Conservation (phyloP, 176 grass and related monocot genomes). For the Rhipidocladum racemiflorum region DNA sequence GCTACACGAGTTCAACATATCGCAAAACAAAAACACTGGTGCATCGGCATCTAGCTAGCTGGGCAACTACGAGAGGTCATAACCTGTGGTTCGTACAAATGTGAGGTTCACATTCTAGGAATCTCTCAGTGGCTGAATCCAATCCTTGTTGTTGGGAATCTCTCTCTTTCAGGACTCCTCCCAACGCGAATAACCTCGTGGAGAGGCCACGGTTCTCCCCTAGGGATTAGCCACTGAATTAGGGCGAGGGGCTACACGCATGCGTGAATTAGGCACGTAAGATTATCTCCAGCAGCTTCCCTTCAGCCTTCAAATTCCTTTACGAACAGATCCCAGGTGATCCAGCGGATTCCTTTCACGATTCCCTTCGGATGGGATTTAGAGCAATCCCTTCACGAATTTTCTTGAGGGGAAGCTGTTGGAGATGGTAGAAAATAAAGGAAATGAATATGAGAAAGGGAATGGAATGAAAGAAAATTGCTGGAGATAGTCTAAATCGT, state of each 20-base stretch:
- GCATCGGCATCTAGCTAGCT: slow-evolving; percentile 14
- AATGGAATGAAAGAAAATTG: too few species aligned
- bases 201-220: not conserved
- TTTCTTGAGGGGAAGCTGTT: too few species aligned
- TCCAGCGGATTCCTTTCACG: too few species aligned
- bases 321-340: too few species aligned
- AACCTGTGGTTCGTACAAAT: slow-evolving; percentile 2
- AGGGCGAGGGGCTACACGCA: not conserved
- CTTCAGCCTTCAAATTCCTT: too few species aligned
- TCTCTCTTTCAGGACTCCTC: not conserved
- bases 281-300: too few species aligned
- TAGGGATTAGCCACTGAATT: not conserved
- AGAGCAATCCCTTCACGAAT: too few species aligned
- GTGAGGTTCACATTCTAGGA: slow-evolving; percentile 25
- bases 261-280: not conserved
- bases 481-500: too few species aligned
- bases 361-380: too few species aligned
- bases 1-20: not conserved
- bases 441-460: too few species aligned
- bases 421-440: too few species aligned
- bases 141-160: not conserved
- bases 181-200: too few species aligned
- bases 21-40: slow-evolving; percentile 26
- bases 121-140: slow-evolving; percentile 23
- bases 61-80: slow-evolving; percentile 29